Base-by-base conservation (phyloP, 192 early-diverging fungal genomes). In the Gryganskiella cystojenkinii region DNA sequence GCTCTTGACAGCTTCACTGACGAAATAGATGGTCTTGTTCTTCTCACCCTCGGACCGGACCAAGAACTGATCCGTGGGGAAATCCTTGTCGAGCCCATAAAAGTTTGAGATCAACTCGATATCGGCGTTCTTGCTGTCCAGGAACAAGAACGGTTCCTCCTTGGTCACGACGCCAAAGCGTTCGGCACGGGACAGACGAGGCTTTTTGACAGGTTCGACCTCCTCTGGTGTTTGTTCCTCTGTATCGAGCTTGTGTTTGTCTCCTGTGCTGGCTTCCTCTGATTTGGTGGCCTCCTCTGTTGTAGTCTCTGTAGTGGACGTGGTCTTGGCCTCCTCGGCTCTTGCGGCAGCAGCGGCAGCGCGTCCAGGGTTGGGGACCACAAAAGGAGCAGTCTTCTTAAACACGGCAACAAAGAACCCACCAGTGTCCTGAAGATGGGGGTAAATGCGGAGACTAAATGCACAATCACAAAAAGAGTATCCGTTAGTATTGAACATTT, bases 391-490 rank as follows among this genome's bases (percentile, higher is more conserved):
- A 9, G 92, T 89, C 86, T 99, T 99, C 81, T 96, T 89, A 56
- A 99, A 84, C 10, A 99, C 94, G 30, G 96, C 95, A 22, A 99
- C 92, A 87, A 99, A 99, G 85, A 99, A 99, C 14, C 95, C 98
- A 47, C 98, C 98, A 10, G 96, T 98, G 83, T 99, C 91, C 84
- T 99, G 98, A 60, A 90, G 69, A 56, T 94, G 92, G 57, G 98
- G 96, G 72, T 95, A 95, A 35, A 99, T 90, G 35, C 98, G 92
- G 78, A 99, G 60, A 81, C 92, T 91, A 61, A 49, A 35, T n/a
- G n/a, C n/a, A n/a, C n/a, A n/a, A 19, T 61, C 5, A 61, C 34
- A 19, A 42, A 19, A 25, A 70, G 31, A 63, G 20, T 15, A 54
- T 17, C 11, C 2, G 14, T 44, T 14, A 34, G 24, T 1, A 30